Evolutionary conservation across 805 yeast genomes (phyloP).

Genomic region (Candida germanica): DNA sequence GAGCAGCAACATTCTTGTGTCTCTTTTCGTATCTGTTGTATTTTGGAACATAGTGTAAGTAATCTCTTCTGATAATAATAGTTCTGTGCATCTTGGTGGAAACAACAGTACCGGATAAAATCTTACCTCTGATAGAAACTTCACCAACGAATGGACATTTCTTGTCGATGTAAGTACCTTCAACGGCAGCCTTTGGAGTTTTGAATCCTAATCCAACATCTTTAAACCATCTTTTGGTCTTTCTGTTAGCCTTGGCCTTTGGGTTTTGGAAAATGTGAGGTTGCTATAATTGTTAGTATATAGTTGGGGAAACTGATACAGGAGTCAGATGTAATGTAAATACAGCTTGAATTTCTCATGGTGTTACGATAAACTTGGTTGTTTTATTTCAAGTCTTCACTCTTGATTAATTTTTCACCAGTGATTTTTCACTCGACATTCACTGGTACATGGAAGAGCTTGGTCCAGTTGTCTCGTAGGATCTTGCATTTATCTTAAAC

Average conservation of each 20-base stretch:
- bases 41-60: slow-evolving; percentile 99
- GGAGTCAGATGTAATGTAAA: no score
- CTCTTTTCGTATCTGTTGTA: slow-evolving; percentile 99
- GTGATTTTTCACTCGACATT: no score
- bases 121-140: slow-evolving; percentile 99
- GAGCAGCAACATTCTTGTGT: slow-evolving; percentile 99
- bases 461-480: no score
- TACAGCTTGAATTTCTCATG: no score
- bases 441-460: no score
- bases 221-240: slow-evolving; percentile 99
- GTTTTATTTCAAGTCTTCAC: no score
- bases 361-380: no score
- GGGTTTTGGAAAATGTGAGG: slow-evolving; percentile 99
- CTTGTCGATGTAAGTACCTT: slow-evolving; percentile 99
- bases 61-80: slow-evolving; percentile 98
- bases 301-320: neutral
- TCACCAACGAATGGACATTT: slow-evolving; percentile 99
- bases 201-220: slow-evolving; percentile 99
- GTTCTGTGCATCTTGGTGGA: slow-evolving; percentile 99
- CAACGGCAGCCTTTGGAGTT: slow-evolving; percentile 98
- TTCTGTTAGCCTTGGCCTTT: slow-evolving; percentile 97
- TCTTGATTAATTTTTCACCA: no score
- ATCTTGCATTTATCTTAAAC: no score
- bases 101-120: slow-evolving; percentile 98
- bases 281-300: slow-evolving; percentile 60